Percentiles rank a stretch among this genome's conserved stretches.
phyloP scores from a whole-genome alignment of 805 yeast species.

The Pichia nanzhaoensis region DNA sequence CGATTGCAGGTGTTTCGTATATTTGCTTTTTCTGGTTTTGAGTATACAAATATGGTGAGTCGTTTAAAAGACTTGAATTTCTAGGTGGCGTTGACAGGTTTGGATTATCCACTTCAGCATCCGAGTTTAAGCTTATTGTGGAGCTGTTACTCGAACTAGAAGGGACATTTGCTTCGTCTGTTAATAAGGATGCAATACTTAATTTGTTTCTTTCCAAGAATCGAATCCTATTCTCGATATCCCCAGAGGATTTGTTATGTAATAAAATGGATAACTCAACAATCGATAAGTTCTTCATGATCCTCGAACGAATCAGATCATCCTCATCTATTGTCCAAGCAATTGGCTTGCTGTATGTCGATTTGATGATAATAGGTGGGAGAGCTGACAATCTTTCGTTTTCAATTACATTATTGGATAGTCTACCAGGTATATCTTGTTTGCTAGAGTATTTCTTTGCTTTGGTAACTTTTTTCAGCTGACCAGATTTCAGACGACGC shows the following conservation, averaged over 20 bases:
- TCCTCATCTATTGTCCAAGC: conserved; percentile 64
- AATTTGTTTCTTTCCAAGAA: conserved; percentile 29
- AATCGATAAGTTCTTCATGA: conserved; percentile 53
- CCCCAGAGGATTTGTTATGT: conserved; percentile 68
- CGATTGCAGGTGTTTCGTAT: too few species aligned
- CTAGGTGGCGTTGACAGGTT: background rate
- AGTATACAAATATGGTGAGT: background rate
- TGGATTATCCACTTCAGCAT: background rate
- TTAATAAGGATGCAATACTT: conserved; percentile 13
- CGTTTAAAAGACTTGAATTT: background rate
- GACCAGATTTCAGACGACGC: conserved; percentile 49
- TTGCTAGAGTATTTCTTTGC: background rate
- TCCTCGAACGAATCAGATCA: conserved; percentile 48
- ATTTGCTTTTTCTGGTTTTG: too few species aligned
- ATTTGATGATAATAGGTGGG: too few species aligned
- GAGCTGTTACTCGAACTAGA: background rate
- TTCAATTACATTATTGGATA: too few species aligned
- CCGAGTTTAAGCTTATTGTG: background rate
- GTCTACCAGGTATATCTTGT: background rate
- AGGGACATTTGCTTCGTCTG: background rate
- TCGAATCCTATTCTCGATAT: conserved; percentile 58
- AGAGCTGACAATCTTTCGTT: too few species aligned
- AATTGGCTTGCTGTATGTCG: too few species aligned
- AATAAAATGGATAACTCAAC: conserved; percentile 69
- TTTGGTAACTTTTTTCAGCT: conserved; percentile 6